Base-by-base conservation (phyloP, 371 early-diverging fungal species). In the Encephalitozoon hellem region DNA sequence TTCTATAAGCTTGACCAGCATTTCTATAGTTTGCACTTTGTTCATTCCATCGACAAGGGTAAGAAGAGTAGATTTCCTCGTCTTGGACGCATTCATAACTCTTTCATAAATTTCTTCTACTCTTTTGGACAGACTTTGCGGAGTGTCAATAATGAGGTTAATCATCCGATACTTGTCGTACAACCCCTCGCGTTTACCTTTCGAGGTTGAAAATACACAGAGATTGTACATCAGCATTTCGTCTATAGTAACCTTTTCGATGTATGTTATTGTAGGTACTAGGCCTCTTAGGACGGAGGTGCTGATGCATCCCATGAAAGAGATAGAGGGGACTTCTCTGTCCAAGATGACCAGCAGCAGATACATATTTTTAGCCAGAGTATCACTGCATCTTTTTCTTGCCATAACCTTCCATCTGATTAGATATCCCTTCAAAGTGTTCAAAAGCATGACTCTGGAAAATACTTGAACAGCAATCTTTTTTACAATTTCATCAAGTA, bases 91-190 rank as follows among this genome's bases (percentile, higher is more conserved):
- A 43, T 67, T 53, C n/a, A 67, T 38, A 1, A 45, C 45, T 51
- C 49, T 47, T 9, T 72, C 63, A 26, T 45, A 25, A 11, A 78
- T 63, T 11, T 72, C 55, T 9, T 72, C 49, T 12, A 72, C 38
- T 41, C 43, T 78, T 71, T 69, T 78, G 28, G 23, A 47, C 1
- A 69, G 38, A 28, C 66, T 64, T 28, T 72, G 69, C 9, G 78
- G 73, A 9, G 68, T 71, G 25, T 66, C 72, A 34, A 73, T 34
- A 49, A 78, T 54, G 21, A 52, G 72, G 43, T 78, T 78, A 0
- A 72, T n/a, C 78, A 78, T 78, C 21, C 47, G 55, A 63, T 64
- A 78, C 51, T 47, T 78, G n/a, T 9, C 53, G 25, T 78, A 38
- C 18, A 65, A 42, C 12, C 32, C 52, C 47, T 18, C 49, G 12